Conservation (phyloP, 177 flowering plant species). For the Vitis hybrid region DNA sequence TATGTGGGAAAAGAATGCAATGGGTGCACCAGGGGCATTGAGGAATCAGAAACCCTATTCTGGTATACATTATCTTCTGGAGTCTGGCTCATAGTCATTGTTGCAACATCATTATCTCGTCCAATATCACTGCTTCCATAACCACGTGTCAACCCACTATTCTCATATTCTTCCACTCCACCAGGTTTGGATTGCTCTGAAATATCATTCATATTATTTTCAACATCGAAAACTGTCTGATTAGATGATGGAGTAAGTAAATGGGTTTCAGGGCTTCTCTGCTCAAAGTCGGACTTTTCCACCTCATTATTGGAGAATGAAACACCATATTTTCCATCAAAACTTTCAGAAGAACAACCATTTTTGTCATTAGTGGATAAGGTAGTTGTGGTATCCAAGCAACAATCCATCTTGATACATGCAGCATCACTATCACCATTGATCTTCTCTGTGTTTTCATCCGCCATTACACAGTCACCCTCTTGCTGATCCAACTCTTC, state of each 20-base stretch:
- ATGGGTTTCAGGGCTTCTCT: constrained; percentile 15
- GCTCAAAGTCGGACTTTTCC: constrained; percentile 19
- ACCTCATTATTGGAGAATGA: constrained; percentile 8
- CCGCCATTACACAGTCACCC: constrained; percentile 9
- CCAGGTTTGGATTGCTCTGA: constrained; percentile 16
- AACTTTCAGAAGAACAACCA: constrained; percentile 6
- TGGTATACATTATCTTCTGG: constrained; percentile 19
- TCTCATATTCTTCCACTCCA: constrained; percentile 23
- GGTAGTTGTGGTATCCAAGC: constrained; percentile 12
- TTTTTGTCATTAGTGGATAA: constrained; percentile 9
- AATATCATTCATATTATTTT: constrained; percentile 9
- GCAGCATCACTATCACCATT: constrained; percentile 10
- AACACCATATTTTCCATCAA: constrained; percentile 15
- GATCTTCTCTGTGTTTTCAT: constrained; percentile 18
- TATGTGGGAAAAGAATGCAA: constrained; percentile 20
- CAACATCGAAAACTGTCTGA: constrained; percentile 17
- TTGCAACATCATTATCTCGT: constrained; percentile 8
- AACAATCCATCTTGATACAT: constrained; percentile 15
- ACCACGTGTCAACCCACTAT: constrained; percentile 16
- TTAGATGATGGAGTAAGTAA: constrained; percentile 8
- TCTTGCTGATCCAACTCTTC: constrained; percentile 17
- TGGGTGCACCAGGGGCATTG: constrained; percentile 18
- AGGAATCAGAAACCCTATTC: constrained; percentile 16
- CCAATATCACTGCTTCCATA: constrained; percentile 8
- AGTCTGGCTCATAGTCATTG: constrained; percentile 6